Evolutionary conservation across 2,329 filamentous ascomycete genomes (phyloP).

Genomic region (Incumbomyces delicatus): DNA sequence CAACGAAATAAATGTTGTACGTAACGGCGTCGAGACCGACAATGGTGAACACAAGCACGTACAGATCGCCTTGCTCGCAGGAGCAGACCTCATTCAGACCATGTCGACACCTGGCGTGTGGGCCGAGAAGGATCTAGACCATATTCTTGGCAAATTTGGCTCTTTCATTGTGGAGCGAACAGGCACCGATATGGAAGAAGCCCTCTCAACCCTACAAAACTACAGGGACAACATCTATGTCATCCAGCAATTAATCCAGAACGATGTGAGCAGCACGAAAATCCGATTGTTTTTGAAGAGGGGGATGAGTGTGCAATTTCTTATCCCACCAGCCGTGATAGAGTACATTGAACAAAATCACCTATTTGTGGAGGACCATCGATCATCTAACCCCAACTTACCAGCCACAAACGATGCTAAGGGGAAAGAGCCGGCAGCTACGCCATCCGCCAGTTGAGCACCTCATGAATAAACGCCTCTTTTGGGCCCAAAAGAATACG

Average conservation of each 20-base stretch:
- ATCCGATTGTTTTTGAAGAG: slow-evolving; percentile 71
- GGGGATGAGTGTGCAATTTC: slow-evolving; percentile 72
- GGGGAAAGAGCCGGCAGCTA: slow-evolving; percentile 15
- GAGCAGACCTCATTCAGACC: slow-evolving; percentile 64
- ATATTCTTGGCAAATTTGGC: slow-evolving; percentile 75
- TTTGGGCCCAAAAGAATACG: no score
- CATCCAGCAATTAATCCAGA: slow-evolving; percentile 78
- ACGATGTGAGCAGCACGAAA: slow-evolving; percentile 73
- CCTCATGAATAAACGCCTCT: not conserved
- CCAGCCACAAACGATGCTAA: slow-evolving; percentile 16
- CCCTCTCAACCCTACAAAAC: slow-evolving; percentile 66
- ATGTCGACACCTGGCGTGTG: slow-evolving; percentile 66
- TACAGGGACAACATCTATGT: slow-evolving; percentile 83
- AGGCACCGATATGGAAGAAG: slow-evolving; percentile 81
- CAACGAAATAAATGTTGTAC: slow-evolving; percentile 72
- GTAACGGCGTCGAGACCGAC: slow-evolving; percentile 60
- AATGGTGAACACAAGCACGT: slow-evolving; percentile 59
- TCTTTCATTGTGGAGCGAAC: slow-evolving; percentile 80
- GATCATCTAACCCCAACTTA: slow-evolving; percentile 16
- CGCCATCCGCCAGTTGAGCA: not conserved
- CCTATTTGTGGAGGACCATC: slow-evolving; percentile 49
- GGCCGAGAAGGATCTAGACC: slow-evolving; percentile 73
- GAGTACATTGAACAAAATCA: slow-evolving; percentile 61
- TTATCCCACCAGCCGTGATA: slow-evolving; percentile 64
- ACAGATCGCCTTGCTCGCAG: slow-evolving; percentile 71